A percentile compares a stretch with the other conserved stretches of the same genome.
These are phyloP conservation scores for Aspergillus sp. DNA, from an alignment of 2,329 filamentous ascomycete genomes.

Conservation along the genomic window DNA sequence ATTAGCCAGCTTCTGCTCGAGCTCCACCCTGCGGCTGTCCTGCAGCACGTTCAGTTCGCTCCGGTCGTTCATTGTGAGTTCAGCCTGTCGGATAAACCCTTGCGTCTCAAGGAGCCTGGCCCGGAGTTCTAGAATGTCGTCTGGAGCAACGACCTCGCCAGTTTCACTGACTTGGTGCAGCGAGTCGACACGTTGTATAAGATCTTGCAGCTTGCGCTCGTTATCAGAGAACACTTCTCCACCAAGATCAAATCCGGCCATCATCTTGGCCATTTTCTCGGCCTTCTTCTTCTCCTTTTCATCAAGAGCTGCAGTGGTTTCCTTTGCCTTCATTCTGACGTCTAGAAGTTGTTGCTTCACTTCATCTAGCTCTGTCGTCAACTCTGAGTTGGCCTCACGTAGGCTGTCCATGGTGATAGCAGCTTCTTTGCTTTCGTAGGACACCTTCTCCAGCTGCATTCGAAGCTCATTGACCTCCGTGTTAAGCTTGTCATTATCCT, in stretches of 20 bases:
- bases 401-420: constrained; percentile 96
- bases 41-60: constrained; percentile 62
- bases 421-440: constrained; percentile 94
- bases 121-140: constrained; percentile 75
- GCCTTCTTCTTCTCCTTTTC: constrained; percentile 99
- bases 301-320: constrained; percentile 83
- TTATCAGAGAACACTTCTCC: constrained; percentile 92
- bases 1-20: constrained; percentile 72
- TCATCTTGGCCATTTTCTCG: constrained; percentile 99
- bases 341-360: constrained; percentile 95
- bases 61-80: constrained; percentile 76
- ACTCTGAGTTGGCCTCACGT: constrained; percentile 91
- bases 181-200: constrained; percentile 78
- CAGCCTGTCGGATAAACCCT: constrained; percentile 87
- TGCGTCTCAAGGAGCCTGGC: constrained; percentile 83
- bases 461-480: constrained; percentile 88
- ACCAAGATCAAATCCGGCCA: constrained; percentile 95
- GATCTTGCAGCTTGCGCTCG: constrained; percentile 77
- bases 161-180: constrained; percentile 73
- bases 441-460: constrained; percentile 94
- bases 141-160: constrained; percentile 77
- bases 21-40: constrained; percentile 66
- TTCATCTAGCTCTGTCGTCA: constrained; percentile 88
- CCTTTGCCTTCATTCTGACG: constrained; percentile 94
- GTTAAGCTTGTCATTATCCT: constrained; percentile 85